Evolutionary conservation across 768 basidiomycete genomes (phyloP), one percentile per base, ranked within the genome.

Genomic region (Dentipellis sp.): DNA sequence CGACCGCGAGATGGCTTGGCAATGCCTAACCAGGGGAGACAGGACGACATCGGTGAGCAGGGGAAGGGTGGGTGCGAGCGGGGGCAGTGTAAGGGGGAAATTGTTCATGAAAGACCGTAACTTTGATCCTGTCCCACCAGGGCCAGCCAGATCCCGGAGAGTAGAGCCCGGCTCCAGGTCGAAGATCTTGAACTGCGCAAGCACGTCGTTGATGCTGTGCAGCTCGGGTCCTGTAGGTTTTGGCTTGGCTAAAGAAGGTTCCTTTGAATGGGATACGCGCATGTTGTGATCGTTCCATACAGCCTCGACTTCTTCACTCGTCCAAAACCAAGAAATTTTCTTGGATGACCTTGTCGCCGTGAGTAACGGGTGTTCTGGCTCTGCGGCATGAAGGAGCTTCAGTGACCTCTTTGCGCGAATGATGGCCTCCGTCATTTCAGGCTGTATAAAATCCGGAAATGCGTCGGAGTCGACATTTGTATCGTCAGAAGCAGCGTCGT

Each of bases 391-490:
- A 0, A 92, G 74, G 3, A 93, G 69, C 29, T 77, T 73, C 10
- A 92, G 68, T 0, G 91, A 91, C 62, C 80, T 84, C 58, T 80
- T 80, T 1, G 88, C 88, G 3, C 79, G 78, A 11, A 81, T 77
- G 3, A 92, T 68, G 7, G 79, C 73, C 47, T 76, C 72, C 7
- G 78, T 69, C 29, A 86, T 67, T 11, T 72, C 72, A 5, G 62
- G 59, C 3, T 80, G 77, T 57, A 92, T 79, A 67, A 93, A 92
- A 4, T 68, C 67, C 0, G 91, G 90, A 60, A 82, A 84, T 7
- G 40, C 37, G n/a, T 58, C 61, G 6, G 61, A 42, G 3, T 73
- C 70, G 39, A 72, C 72, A 37, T 62, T 65, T 47, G 61, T 71
- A 65, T 57, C 71, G 62, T 56, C 70, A 4, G 64, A 55, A 17